These are phyloP conservation scores for Millerago galiae DNA, from an alignment of 805 yeast species.

Conservation along the genomic window DNA sequence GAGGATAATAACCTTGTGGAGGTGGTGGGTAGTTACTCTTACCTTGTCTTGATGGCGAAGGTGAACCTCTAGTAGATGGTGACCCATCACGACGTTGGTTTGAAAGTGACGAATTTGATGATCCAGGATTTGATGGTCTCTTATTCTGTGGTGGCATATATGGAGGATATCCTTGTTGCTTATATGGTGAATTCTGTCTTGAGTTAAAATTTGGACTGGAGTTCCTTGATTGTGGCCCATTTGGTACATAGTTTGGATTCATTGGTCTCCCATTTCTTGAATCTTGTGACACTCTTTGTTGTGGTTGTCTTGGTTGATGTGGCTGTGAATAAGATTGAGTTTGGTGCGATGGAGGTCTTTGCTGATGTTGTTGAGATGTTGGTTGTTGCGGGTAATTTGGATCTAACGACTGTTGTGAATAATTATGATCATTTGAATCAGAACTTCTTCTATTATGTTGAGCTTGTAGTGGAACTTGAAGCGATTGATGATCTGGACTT, in stretches of 20 bases:
- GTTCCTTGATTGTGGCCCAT: background rate
- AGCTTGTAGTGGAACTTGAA: background rate
- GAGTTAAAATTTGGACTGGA: conserved; percentile 9
- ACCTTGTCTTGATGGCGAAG: conserved; percentile 4
- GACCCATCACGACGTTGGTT: conserved; percentile 7
- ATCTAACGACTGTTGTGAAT: background rate
- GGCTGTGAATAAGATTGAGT: too few relatives aligned
- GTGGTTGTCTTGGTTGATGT: too few relatives aligned
- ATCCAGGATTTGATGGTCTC: background rate
- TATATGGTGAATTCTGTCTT: conserved; percentile 12
- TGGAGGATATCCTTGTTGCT: conserved; percentile 5
- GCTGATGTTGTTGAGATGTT: background rate
- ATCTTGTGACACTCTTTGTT: background rate
- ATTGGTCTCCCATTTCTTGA: conserved; percentile 1
- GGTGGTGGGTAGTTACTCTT: conserved; percentile 10
- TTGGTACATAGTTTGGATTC: background rate
- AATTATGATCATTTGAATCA: background rate
- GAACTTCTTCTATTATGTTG: background rate
- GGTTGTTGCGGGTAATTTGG: background rate
- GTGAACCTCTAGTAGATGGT: conserved; percentile 5
- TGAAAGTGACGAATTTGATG: conserved; percentile 7
- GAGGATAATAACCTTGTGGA: conserved; percentile 6
- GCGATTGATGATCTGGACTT: background rate
- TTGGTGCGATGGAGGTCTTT: too few relatives aligned
- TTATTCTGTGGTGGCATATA: background rate